phyloP scores from a whole-genome alignment of 306 rosid genomes.

The Biancaea sappan region DNA sequence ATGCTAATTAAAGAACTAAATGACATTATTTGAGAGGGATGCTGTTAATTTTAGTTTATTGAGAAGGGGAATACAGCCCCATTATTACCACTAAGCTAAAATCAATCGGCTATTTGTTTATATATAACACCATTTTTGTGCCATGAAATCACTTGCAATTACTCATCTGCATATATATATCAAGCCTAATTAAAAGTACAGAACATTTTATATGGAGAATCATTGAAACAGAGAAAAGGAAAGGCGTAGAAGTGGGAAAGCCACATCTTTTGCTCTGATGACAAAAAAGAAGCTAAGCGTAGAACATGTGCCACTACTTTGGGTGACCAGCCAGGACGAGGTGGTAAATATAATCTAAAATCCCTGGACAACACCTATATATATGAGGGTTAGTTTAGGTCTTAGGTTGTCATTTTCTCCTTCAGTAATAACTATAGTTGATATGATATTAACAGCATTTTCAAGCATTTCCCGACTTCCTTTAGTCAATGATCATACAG shows the following conservation, averaged over 20 bases:
- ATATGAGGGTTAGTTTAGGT: background rate
- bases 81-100: background rate
- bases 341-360: background rate
- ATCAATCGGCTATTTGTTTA: background rate
- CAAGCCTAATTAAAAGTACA: background rate
- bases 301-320: slow-evolving; percentile 29
- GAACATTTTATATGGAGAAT: slow-evolving; percentile 28
- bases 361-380: slow-evolving; percentile 8
- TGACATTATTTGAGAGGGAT: background rate
- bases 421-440: too few relatives aligned
- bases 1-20: too few relatives aligned
- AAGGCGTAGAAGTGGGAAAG: slow-evolving; percentile 9
- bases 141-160: too few relatives aligned
- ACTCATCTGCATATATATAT: background rate
- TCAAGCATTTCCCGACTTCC: too few relatives aligned
- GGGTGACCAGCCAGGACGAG: slow-evolving; percentile 35
- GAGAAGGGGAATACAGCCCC: background rate
- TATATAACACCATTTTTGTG: too few relatives aligned
- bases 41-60: too few relatives aligned
- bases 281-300: background rate
- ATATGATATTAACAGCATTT: too few relatives aligned
- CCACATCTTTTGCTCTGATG: slow-evolving; percentile 34
- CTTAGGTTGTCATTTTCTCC: background rate
- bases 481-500: too few relatives aligned
- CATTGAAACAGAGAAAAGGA: slow-evolving; percentile 18